Evolutionary conservation across 305 asterid species (phyloP), one percentile per base, ranked within the genome.

Genomic region (Caryopteris hybrid): DNA sequence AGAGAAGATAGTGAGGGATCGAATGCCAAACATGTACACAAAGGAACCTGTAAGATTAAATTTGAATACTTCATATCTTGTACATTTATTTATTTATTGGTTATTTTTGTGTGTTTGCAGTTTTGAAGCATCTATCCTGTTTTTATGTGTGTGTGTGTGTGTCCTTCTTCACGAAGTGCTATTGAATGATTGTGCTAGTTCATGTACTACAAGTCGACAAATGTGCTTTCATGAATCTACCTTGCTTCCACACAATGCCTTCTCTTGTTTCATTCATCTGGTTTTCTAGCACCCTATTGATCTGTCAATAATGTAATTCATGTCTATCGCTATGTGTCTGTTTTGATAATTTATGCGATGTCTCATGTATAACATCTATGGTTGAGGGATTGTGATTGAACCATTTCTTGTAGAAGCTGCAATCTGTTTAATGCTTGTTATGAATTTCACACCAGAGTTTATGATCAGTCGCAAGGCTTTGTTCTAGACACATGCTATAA

Each of bases 11-110:
- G 74, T 89, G 77, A 80, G 69, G 54, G 86, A 76, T 52, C 76
- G 84, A 69, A 86, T 94, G 96, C 98, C 96, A 22, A 69, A 68
- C 39, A 74, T 75, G 33, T 72, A 34, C 74, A 51, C 53, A 1
- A 77, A 81, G 64, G 90, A 88, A 75, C 74, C 80, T 41, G 98
- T 94, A 74, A 79, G 95, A 75, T 68, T 41, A 57, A 59, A 51
- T 51, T 55, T 18, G 0, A 14, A 8, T 42, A 13, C 51, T 34
- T 55, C 14, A 10, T 64, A 60, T 70, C 36, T 54, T 36, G 11
- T 66, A 41, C 42, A 64, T 9, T 45, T 64, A 52, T 21, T 70
- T 41, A 16, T 66, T 62, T 17, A 14, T 10, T 51, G 69, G 14
- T 45, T 65, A 34, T 7, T 57, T 42, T 46, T 18, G 42, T 43